Percentiles rank a stretch among this genome's conserved stretches.
These are phyloP conservation scores for Dendryphion nanum DNA, from an alignment of 2,329 filamentous ascomycete genomes.

Conservation along the genomic window DNA sequence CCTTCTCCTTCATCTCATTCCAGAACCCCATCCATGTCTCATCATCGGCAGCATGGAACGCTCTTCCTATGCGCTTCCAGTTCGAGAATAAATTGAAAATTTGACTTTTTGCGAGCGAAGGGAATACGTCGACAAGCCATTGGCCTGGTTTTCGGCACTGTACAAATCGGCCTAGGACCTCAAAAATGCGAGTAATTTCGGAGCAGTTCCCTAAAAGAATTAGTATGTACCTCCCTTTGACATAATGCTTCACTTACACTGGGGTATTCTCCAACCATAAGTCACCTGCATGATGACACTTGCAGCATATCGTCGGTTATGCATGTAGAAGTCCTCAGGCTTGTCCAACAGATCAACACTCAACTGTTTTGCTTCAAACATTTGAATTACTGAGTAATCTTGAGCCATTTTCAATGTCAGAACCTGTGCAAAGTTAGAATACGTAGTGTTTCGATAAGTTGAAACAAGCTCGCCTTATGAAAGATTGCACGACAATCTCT, in stretches of 20 bases:
- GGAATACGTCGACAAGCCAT: constrained; percentile 10
- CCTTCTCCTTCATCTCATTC: constrained; percentile 7
- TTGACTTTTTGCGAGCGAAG: constrained; percentile 3
- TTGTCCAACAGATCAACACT: constrained; percentile 7
- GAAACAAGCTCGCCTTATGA: constrained; percentile 5
- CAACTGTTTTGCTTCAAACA: constrained; percentile 9
- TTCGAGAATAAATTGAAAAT: constrained; percentile 5
- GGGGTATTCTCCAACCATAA: constrained; percentile 9
- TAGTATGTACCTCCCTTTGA: background rate
- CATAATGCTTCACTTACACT: constrained; percentile 1
- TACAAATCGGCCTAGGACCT: constrained; percentile 9
- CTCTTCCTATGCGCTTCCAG: constrained; percentile 4
- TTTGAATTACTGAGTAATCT: constrained; percentile 10
- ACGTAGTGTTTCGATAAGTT: background rate
- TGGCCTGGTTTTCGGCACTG: constrained; percentile 9
- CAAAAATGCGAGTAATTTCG: constrained; percentile 7
- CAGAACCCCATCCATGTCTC: constrained; percentile 7
- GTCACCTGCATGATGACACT: constrained; percentile 10
- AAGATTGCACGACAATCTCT: constrained; percentile 4
- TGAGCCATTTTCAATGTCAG: constrained; percentile 8
- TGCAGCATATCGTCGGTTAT: constrained; percentile 8
- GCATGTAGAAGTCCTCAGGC: constrained; percentile 10
- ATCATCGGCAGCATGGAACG: constrained; percentile 5
- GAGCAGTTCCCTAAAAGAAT: constrained; percentile 8
- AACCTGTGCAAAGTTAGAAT: constrained; percentile 1